Evolutionary conservation across 345 rosid species (phyloP).

Genomic region (Hypericum perforatum): DNA sequence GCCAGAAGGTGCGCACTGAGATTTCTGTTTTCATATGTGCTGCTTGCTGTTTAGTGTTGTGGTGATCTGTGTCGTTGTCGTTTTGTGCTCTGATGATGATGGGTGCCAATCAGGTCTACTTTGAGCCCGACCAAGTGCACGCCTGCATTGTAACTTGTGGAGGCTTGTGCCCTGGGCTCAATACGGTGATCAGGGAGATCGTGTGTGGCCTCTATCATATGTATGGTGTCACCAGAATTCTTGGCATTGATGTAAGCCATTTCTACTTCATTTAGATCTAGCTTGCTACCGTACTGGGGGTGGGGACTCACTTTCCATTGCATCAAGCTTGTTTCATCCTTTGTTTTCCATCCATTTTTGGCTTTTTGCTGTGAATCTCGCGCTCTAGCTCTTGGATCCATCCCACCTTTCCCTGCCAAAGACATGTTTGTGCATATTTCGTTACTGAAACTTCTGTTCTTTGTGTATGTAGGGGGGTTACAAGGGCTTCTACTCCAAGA

Average conservation of each 20-base stretch:
- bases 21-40: background rate
- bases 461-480: constrained; percentile 58
- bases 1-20: constrained; percentile 21
- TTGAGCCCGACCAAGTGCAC: constrained; percentile 26
- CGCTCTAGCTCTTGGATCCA: too few species aligned
- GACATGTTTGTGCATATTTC: background rate
- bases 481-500: constrained; percentile 67
- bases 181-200: constrained; percentile 38
- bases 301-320: too few species aligned
- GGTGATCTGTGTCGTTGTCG: background rate
- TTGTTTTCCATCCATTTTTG: too few species aligned
- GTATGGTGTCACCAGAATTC: constrained; percentile 30
- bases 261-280: too few species aligned
- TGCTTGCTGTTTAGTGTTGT: background rate
- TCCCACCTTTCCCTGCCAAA: too few species aligned
- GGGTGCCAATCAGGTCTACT: constrained; percentile 35
- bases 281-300: too few species aligned
- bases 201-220: constrained; percentile 35
- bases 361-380: too few species aligned
- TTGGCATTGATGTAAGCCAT: constrained; percentile 32
- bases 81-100: too few species aligned
- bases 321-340: too few species aligned
- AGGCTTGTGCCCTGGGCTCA: constrained; percentile 39
- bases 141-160: constrained; percentile 42
- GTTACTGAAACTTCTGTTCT: background rate